Evolutionary conservation across 2,329 filamentous ascomycete species (phyloP).

Genomic region (Chaetomium strumarium): DNA sequence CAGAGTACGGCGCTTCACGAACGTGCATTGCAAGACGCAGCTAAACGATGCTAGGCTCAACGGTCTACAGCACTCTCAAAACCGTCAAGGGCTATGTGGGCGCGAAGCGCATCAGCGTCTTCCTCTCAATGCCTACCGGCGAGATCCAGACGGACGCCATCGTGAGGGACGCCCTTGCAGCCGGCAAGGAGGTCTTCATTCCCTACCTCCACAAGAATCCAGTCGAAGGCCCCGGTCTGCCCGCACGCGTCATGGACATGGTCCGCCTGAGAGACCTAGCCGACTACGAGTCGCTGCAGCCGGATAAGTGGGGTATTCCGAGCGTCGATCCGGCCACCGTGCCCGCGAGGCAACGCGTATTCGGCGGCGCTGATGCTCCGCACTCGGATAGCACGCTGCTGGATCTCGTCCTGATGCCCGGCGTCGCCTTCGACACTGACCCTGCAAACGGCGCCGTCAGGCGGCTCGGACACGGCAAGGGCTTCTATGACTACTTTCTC

Average conservation of each 20-base stretch:
- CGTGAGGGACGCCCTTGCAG: conserved; percentile 69
- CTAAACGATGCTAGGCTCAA: conserved; percentile 48
- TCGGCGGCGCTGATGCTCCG: conserved; percentile 53
- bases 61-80: conserved; percentile 59
- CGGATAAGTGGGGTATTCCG: conserved; percentile 93
- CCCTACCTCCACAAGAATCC: conserved; percentile 73
- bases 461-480: conserved; percentile 87
- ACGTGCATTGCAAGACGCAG: neutral
- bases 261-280: conserved; percentile 64
- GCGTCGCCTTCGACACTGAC: conserved; percentile 78
- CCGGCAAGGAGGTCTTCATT: conserved; percentile 82
- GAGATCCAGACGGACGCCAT: conserved; percentile 82
- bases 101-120: conserved; percentile 74
- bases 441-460: conserved; percentile 50
- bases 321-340: conserved; percentile 65
- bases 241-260: conserved; percentile 85
- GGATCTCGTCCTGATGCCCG: conserved; percentile 86
- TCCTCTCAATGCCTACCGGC: conserved; percentile 83
- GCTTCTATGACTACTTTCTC: conserved; percentile 94
- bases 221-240: conserved; percentile 44
- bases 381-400: conserved; percentile 47
- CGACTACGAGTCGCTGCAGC: conserved; percentile 71
- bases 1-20: conserved; percentile 58
- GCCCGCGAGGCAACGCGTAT: conserved; percentile 61
- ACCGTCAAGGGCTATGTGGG: conserved; percentile 67